Percentiles rank a stretch among this genome's conserved stretches.
Evolutionary conservation across 1,284 basidiomycete genomes (phyloP).

Genomic region (Cystobasidium sp.): DNA sequence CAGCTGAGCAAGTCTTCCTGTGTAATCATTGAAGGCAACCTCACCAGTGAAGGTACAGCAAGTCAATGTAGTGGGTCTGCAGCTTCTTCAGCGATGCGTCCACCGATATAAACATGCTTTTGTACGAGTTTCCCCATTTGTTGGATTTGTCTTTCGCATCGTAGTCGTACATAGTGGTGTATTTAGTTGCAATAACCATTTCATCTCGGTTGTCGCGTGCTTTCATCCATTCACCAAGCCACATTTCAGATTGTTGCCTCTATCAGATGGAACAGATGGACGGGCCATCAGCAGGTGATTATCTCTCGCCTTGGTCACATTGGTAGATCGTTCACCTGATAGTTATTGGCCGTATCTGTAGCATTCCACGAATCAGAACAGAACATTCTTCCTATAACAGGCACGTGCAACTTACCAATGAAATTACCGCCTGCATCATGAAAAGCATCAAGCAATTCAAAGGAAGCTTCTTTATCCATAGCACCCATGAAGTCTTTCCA

Average conservation of each 20-base stretch:
- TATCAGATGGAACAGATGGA: constrained; percentile 55
- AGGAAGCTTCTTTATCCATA: constrained; percentile 34
- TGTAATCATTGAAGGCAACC: constrained; percentile 52
- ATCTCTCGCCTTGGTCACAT: not conserved
- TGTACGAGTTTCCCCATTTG: constrained; percentile 63
- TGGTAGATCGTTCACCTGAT: constrained; percentile 55
- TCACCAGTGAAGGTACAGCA: constrained; percentile 57
- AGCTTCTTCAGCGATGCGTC: constrained; percentile 62
- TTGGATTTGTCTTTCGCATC: constrained; percentile 52
- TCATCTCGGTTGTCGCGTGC: constrained; percentile 63
- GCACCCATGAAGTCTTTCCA: constrained; percentile 26
- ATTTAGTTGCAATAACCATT: constrained; percentile 63
- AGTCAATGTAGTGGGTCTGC: constrained; percentile 62
- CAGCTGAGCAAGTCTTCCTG: not conserved
- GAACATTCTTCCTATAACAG: constrained; percentile 53
- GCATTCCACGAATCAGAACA: not conserved
- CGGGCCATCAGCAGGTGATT: not conserved
- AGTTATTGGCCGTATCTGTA: constrained; percentile 48
- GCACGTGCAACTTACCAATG: constrained; percentile 45
- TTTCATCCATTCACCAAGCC: constrained; percentile 67
- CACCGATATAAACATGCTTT: constrained; percentile 61
- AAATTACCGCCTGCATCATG: constrained; percentile 56
- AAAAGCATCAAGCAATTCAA: constrained; percentile 40
- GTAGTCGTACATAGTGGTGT: constrained; percentile 59
- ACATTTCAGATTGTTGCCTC: constrained; percentile 61